A percentile compares a stretch with the other conserved stretches of the same genome.
Conservation (phyloP, 306 rosid genomes). For the Pueraria montana region DNA sequence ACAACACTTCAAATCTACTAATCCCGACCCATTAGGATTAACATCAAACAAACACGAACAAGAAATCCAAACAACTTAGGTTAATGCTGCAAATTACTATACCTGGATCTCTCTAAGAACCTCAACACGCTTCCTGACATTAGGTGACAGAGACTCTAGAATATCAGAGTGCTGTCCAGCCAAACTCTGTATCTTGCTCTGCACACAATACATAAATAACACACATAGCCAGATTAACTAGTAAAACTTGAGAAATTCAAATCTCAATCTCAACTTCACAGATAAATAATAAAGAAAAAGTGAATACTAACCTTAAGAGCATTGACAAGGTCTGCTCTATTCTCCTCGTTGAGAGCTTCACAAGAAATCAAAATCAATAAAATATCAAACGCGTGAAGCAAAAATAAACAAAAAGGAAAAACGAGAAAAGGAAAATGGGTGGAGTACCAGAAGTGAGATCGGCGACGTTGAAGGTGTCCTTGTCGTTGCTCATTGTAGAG, state of each 20-base stretch:
- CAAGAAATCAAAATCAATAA: neutral
- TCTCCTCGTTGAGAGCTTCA: constrained; percentile 73
- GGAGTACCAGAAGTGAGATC: constrained; percentile 79
- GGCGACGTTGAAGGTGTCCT: constrained; percentile 70
- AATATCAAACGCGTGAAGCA: neutral
- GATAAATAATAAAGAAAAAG: neutral
- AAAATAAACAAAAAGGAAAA: neutral
- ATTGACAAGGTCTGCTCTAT: constrained; percentile 85
- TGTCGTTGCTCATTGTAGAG: constrained; percentile 74
- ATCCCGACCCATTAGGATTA: neutral
- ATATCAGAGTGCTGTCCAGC: constrained; percentile 87
- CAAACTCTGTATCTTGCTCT: constrained; percentile 86
- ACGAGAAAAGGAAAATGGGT: neutral
- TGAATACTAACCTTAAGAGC: constrained; percentile 73
- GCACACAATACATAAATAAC: constrained; percentile 32
- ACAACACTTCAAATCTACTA: neutral
- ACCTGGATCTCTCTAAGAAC: constrained; percentile 93
- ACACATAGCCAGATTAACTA: neutral
- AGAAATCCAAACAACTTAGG: neutral
- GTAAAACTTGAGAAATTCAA: neutral
- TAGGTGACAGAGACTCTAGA: constrained; percentile 69
- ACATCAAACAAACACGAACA: neutral
- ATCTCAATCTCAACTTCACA: neutral
- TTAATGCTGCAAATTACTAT: neutral
- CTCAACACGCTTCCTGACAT: constrained; percentile 85